phyloP scores from a whole-genome alignment of 805 yeast genomes.

The Saccharomyces kudriavzevii region DNA sequence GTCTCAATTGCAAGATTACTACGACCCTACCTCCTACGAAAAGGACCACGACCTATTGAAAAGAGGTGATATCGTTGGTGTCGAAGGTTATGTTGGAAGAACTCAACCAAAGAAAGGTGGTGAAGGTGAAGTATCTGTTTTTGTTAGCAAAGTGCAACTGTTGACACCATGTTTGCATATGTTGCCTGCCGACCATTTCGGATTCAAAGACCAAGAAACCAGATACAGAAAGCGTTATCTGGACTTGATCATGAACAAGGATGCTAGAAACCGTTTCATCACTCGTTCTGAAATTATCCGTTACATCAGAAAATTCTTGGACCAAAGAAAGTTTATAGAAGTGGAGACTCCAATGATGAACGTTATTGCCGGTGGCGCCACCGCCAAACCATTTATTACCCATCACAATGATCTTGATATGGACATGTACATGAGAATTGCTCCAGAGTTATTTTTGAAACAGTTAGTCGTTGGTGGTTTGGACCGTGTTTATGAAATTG shows the following conservation, averaged over 20 bases:
- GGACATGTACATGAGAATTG: conserved; percentile 97
- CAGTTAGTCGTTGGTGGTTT: conserved; percentile 97
- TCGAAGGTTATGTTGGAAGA: conserved; percentile 94
- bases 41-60: conserved; percentile 72
- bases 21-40: conserved; percentile 49
- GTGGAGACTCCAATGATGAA: conserved; percentile 99
- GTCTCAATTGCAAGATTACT: conserved; percentile 93
- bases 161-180: conserved; percentile 95
- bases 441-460: conserved; percentile 93
- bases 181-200: conserved; percentile 97
- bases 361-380: conserved; percentile 98
- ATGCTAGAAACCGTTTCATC: conserved; percentile 77
- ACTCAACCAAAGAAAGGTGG: conserved; percentile 98
- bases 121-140: conserved; percentile 94
- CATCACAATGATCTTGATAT: conserved; percentile 94
- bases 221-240: conserved; percentile 95
- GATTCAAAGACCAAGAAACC: conserved; percentile 95
- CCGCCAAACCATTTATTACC: conserved; percentile 95
- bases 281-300: conserved; percentile 85
- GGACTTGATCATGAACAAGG: conserved; percentile 89
- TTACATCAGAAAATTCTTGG: conserved; percentile 82
- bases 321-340: conserved; percentile 77
- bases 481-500: conserved; percentile 97
- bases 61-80: conserved; percentile 97
- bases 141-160: conserved; percentile 70